These are phyloP conservation scores for Albatrellus ellisii DNA, from an alignment of 768 basidiomycete species.

Conservation along the genomic window DNA sequence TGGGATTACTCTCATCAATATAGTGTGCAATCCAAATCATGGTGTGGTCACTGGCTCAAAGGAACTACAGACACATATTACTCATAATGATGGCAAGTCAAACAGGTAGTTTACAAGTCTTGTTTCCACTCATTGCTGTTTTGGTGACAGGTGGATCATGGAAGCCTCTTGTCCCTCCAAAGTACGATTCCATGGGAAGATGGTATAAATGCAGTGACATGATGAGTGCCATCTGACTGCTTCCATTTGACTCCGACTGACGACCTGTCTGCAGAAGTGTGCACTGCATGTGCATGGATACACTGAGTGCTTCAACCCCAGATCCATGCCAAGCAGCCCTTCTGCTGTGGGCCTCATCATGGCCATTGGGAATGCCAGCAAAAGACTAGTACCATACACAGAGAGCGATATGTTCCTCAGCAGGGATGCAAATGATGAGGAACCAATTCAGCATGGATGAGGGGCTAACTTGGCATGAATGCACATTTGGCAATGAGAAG, in stretches of 20 bases:
- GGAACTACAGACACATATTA: slow-evolving; percentile 74
- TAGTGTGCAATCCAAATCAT: slow-evolving; percentile 72
- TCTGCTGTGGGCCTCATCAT: slow-evolving; percentile 87
- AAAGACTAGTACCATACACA: slow-evolving; percentile 61
- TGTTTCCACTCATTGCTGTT: slow-evolving; percentile 3
- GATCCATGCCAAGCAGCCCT: slow-evolving; percentile 89
- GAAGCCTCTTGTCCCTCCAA: slow-evolving; percentile 71
- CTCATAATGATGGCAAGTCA: slow-evolving; percentile 90
- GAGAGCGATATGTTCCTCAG: slow-evolving; percentile 94
- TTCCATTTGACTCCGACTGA: slow-evolving; percentile 8
- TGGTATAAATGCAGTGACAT: slow-evolving; percentile 59
- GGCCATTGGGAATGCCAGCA: slow-evolving; percentile 94
- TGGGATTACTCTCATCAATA: slow-evolving; percentile 87
- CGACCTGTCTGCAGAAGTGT: slow-evolving; percentile 46
- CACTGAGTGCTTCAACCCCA: slow-evolving; percentile 81
- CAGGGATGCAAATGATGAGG: slow-evolving; percentile 94
- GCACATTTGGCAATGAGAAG: slow-evolving; percentile 63
- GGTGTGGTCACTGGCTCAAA: slow-evolving; percentile 63
- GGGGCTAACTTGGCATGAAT: slow-evolving; percentile 79
- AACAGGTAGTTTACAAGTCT: neutral
- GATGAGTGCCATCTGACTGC: slow-evolving; percentile 41
- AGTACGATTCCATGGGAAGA: slow-evolving; percentile 59
- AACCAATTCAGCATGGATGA: slow-evolving; percentile 88
- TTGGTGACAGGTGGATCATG: slow-evolving; percentile 70
- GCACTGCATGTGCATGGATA: slow-evolving; percentile 89